Evolutionary conservation across 2,329 filamentous ascomycete genomes (phyloP).

Genomic region (Xylariomycetidae sp.): DNA sequence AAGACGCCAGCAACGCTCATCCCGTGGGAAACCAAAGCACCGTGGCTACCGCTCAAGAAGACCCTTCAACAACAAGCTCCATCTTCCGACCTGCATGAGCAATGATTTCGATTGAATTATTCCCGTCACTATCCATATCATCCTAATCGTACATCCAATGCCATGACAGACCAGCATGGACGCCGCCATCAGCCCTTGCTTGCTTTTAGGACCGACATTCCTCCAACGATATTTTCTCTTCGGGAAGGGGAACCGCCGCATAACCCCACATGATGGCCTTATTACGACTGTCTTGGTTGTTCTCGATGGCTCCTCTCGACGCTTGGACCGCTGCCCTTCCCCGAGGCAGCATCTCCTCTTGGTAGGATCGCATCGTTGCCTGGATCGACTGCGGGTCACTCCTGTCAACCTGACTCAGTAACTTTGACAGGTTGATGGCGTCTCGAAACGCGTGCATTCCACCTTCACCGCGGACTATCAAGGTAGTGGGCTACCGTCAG

Average conservation of each 20-base stretch:
- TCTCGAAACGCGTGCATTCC: slow-evolving; percentile 33
- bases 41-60: too few relatives aligned
- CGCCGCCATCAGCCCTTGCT: too few relatives aligned
- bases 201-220: slow-evolving; percentile 1
- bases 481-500: slow-evolving; percentile 1
- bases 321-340: slow-evolving; percentile 17
- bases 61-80: too few relatives aligned
- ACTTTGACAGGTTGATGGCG: slow-evolving; percentile 34
- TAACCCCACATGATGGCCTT: slow-evolving; percentile 6
- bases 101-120: too few relatives aligned
- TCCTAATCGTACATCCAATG: too few relatives aligned
- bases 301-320: slow-evolving; percentile 5
- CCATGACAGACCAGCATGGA: too few relatives aligned
- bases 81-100: too few relatives aligned
- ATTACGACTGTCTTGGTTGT: not conserved
- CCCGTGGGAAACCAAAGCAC: too few relatives aligned
- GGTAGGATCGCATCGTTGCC: slow-evolving; percentile 14
- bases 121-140: too few relatives aligned
- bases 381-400: slow-evolving; percentile 6
- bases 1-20: too few relatives aligned
- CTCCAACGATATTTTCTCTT: slow-evolving; percentile 9
- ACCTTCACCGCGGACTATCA: slow-evolving; percentile 18
- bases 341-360: slow-evolving; percentile 21
- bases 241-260: slow-evolving; percentile 2
- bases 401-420: slow-evolving; percentile 12